Percentiles rank a stretch among this genome's conserved stretches.
phyloP scores from a whole-genome alignment of 2,329 filamentous ascomycete genomes.

The Colletotrichum chlorophyti region DNA sequence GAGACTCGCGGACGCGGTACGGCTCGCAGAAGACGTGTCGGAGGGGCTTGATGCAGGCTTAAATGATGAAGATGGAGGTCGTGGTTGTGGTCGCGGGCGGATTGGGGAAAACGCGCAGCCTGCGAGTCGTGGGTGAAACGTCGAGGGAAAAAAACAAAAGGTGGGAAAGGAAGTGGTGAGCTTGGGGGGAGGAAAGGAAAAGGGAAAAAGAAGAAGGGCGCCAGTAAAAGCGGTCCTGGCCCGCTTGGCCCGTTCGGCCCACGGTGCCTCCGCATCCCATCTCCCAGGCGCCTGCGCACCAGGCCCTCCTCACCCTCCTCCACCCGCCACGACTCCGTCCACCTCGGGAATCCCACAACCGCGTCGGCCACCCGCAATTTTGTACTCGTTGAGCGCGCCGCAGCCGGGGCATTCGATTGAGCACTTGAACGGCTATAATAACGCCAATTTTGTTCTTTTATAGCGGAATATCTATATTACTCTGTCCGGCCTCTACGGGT shows the following conservation, averaged over 20 bases:
- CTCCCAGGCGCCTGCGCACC: constrained; percentile 27
- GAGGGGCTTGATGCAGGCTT: constrained; percentile 1
- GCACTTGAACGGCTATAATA: constrained; percentile 35
- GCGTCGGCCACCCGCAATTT: constrained; percentile 58
- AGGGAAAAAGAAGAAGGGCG: constrained; percentile 35
- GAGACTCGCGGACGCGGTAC: constrained; percentile 27
- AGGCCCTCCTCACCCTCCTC: constrained; percentile 36
- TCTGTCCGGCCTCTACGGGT: constrained; percentile 8
- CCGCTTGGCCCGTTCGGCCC: constrained; percentile 29
- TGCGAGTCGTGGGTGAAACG: constrained; percentile 26
- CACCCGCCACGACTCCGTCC: constrained; percentile 40
- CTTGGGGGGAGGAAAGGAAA: constrained; percentile 37
- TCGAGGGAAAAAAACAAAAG: constrained; percentile 35
- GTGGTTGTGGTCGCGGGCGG: constrained; percentile 22
- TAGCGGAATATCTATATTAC: not conserved
- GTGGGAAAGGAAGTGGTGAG: constrained; percentile 36
- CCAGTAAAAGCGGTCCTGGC: constrained; percentile 30
- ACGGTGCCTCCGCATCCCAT: constrained; percentile 30
- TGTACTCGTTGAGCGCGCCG: constrained; percentile 70
- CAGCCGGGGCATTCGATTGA: constrained; percentile 45
- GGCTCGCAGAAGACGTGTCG: constrained; percentile 27
- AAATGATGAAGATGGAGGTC: constrained; percentile 17
- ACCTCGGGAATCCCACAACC: constrained; percentile 37
- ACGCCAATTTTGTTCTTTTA: constrained; percentile 4
- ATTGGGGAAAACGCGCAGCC: constrained; percentile 16